Percentiles rank a stretch among this genome's conserved stretches.
phyloP scores from a whole-genome alignment of 345 rosid genomes.

The Garcia nutans region DNA sequence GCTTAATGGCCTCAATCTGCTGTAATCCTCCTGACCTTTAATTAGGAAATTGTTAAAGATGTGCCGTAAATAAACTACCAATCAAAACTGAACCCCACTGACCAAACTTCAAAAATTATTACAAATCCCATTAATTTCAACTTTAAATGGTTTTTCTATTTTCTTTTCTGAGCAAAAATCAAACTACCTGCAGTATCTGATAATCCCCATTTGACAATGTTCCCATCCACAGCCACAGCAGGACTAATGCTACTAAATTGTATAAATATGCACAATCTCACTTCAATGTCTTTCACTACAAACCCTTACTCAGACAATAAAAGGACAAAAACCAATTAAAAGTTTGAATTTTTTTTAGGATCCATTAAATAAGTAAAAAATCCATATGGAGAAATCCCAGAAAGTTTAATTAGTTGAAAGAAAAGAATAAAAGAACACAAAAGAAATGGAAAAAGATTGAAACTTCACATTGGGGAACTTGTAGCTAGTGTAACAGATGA shows the following conservation, averaged over 20 bases:
- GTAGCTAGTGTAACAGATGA: constrained; percentile 96
- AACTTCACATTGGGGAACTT: constrained; percentile 90
- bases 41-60: constrained; percentile 13
- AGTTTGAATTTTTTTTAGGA: neutral
- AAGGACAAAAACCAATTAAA: neutral
- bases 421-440: neutral
- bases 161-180: neutral
- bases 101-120: constrained; percentile 8
- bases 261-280: neutral
- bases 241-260: constrained; percentile 45
- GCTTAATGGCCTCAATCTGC: constrained; percentile 95
- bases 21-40: constrained; percentile 95
- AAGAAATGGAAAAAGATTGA: neutral
- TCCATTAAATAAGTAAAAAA: constrained; percentile 3
- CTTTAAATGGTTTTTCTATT: neutral
- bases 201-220: constrained; percentile 86
- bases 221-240: constrained; percentile 89
- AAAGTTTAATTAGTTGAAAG: constrained; percentile 2
- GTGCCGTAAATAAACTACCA: constrained; percentile 6
- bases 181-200: constrained; percentile 96
- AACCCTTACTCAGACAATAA: neutral
- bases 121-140: neutral
- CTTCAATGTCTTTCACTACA: neutral
- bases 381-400: constrained; percentile 16
- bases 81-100: constrained; percentile 2